Base-by-base conservation (phyloP, 805 yeast genomes). In the Wickerhamiella alocasiicola region DNA sequence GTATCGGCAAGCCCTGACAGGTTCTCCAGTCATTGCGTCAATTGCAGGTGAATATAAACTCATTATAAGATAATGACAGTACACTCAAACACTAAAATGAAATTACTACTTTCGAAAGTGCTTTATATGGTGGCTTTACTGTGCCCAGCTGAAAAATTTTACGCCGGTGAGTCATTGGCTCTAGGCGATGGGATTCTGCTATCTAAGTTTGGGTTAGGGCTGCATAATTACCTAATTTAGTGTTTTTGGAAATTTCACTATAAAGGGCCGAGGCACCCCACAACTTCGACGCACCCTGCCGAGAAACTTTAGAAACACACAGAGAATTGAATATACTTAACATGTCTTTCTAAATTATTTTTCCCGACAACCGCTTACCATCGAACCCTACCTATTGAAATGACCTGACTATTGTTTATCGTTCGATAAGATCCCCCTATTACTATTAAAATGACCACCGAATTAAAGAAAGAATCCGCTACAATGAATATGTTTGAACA, bases 81-180 rank as follows among this genome's bases (percentile, higher is more conserved):
- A 13, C 18, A 28, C 5, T 13, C 11, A 28, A 13, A n/a, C 9
- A 6, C 23, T 30, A 30, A 12, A n/a, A 30, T 18, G n/a, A 15
- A 9, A 20, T 13, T 11, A n/a, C n/a, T n/a, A n/a, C n/a, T n/a
- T n/a, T n/a, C n/a, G n/a, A n/a, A n/a, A n/a, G n/a, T n/a, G n/a
- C n/a, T n/a, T n/a, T n/a, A n/a, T n/a, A n/a, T n/a, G n/a, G n/a
- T n/a, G n/a, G n/a, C n/a, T n/a, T n/a, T n/a, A n/a, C n/a, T n/a
- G n/a, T n/a, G n/a, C n/a, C n/a, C n/a, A n/a, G 52, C 50, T 4
- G 55, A 47, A 44, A 31, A 23, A n/a, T 11, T 31, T 32, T 18
- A 15, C 23, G 21, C 31, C 18, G 34, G 45, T 24, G 39, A 31
- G 31, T 31, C 26, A 16, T 35, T 31, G 24, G 20, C 18, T 9